Percentiles rank a stretch among this genome's conserved stretches.
Conservation (phyloP, 768 basidiomycete species). For the Terana coerulea region DNA sequence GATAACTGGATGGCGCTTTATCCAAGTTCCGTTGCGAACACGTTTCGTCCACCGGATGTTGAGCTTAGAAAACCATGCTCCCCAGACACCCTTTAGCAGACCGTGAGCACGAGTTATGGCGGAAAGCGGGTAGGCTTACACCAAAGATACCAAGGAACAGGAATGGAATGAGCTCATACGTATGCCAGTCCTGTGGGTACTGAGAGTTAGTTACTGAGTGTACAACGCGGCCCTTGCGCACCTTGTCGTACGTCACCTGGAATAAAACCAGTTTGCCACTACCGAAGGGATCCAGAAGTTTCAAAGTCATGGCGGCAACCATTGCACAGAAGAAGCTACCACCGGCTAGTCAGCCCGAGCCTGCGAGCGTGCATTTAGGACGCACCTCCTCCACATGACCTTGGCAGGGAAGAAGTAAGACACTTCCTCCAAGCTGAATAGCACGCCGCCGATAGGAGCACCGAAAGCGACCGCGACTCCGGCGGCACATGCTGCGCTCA, state of each 20-base stretch:
- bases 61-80: slow-evolving; percentile 88
- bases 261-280: slow-evolving; percentile 93
- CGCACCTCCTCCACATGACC: slow-evolving; percentile 92
- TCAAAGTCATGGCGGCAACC: slow-evolving; percentile 92
- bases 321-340: slow-evolving; percentile 95
- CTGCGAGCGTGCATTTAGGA: neutral
- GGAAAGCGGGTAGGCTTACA: slow-evolving; percentile 38
- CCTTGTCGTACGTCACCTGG: slow-evolving; percentile 87
- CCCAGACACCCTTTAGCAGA: slow-evolving; percentile 76
- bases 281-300: slow-evolving; percentile 92
- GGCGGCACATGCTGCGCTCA: slow-evolving; percentile 95
- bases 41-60: slow-evolving; percentile 87
- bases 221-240: slow-evolving; percentile 20
- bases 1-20: slow-evolving; percentile 70
- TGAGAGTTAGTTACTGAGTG: neutral
- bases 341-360: slow-evolving; percentile 22
- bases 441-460: slow-evolving; percentile 89
- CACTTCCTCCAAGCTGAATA: slow-evolving; percentile 94
- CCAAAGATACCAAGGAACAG: slow-evolving; percentile 86
- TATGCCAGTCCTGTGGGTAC: slow-evolving; percentile 91
- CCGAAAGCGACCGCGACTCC: slow-evolving; percentile 98
- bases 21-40: slow-evolving; percentile 78
- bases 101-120: no score
- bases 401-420: slow-evolving; percentile 97
- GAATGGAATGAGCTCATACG: slow-evolving; percentile 83